phyloP scores from a whole-genome alignment of 1,284 basidiomycete genomes.

The Fistulinella cinereoalba region DNA sequence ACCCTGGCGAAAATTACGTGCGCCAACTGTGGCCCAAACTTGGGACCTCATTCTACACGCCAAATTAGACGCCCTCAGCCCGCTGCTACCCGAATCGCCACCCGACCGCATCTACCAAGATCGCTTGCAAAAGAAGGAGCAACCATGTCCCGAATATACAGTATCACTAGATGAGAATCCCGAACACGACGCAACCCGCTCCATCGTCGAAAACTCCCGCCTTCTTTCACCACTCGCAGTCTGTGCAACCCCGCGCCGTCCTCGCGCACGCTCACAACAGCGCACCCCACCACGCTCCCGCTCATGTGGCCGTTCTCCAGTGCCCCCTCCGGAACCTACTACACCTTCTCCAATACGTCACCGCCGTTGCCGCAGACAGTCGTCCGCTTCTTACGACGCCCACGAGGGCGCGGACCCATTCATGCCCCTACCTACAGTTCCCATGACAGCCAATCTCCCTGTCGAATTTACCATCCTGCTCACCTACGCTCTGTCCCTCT shows the following conservation, averaged over 20 bases:
- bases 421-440: slow-evolving; percentile 26
- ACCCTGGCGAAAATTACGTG: slow-evolving; percentile 86
- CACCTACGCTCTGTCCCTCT: slow-evolving; percentile 80
- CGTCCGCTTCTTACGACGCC: slow-evolving; percentile 18
- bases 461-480: slow-evolving; percentile 87
- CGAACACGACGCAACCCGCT: slow-evolving; percentile 12
- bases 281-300: slow-evolving; percentile 17
- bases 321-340: neutral
- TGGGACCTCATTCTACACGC: slow-evolving; percentile 73
- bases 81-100: slow-evolving; percentile 19
- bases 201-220: slow-evolving; percentile 18
- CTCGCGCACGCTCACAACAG: slow-evolving; percentile 18
- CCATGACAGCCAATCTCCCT: slow-evolving; percentile 81
- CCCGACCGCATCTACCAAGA: slow-evolving; percentile 18
- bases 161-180: slow-evolving; percentile 6
- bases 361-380: slow-evolving; percentile 15
- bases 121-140: slow-evolving; percentile 2
- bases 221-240: slow-evolving; percentile 8
- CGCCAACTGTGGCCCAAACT: slow-evolving; percentile 74
- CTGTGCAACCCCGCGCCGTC: slow-evolving; percentile 12
- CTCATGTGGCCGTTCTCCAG: slow-evolving; percentile 10
- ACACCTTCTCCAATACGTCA: slow-evolving; percentile 18
- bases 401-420: slow-evolving; percentile 9
- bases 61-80: slow-evolving; percentile 50
- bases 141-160: slow-evolving; percentile 4